Evolutionary conservation across 176 grass and related monocot genomes (phyloP).

Genomic region (Areca catechu): DNA sequence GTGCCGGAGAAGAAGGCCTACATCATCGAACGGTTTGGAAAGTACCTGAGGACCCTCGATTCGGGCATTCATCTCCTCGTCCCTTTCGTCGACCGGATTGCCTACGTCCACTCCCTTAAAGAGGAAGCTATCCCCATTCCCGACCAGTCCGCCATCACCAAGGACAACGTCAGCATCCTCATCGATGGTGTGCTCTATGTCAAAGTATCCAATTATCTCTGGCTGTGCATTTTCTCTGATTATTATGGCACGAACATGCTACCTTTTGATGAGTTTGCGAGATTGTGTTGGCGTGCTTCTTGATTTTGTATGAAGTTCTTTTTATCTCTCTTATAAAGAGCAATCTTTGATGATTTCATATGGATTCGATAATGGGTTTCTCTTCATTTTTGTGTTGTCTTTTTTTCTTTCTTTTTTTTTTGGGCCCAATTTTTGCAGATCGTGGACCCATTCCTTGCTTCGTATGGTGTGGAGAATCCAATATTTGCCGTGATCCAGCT

Average conservation of each 20-base stretch:
- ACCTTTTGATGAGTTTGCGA: too few species aligned
- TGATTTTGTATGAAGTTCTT: too few species aligned
- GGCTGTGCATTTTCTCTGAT: not conserved
- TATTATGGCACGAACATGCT: too few species aligned
- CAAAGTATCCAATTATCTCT: conserved; percentile 38
- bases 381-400: not conserved
- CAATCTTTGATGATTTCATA: too few species aligned
- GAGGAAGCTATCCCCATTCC: conserved; percentile 95
- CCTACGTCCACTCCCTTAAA: conserved; percentile 95
- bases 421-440: conserved; percentile 45
- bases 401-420: not conserved
- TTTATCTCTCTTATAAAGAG: too few species aligned
- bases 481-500: conserved; percentile 83
- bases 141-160: conserved; percentile 88
- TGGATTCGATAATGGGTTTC: too few species aligned
- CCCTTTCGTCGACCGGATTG: conserved; percentile 66
- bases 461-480: conserved; percentile 88
- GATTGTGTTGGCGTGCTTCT: too few species aligned
- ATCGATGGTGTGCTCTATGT: conserved; percentile 90
- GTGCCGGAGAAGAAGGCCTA: conserved; percentile 93
- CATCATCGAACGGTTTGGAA: conserved; percentile 76
- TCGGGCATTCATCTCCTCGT: conserved; percentile 76
- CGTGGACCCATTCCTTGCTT: conserved; percentile 79
- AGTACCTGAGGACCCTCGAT: conserved; percentile 72
- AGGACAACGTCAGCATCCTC: conserved; percentile 84